Base-by-base conservation (phyloP, 2,329 filamentous ascomycete species). In the Teratosphaeria zuluensis region DNA sequence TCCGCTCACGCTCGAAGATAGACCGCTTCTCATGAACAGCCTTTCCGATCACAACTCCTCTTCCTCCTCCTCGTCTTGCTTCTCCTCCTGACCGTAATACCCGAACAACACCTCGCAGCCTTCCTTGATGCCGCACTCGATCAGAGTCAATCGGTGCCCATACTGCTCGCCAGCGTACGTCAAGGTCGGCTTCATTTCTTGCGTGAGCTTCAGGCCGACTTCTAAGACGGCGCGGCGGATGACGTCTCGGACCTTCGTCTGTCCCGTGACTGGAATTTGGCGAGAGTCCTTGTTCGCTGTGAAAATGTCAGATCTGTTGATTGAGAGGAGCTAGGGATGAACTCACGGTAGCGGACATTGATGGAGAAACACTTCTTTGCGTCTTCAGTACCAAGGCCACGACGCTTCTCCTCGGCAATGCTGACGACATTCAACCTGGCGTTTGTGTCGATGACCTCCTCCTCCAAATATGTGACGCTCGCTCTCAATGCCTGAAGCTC, bases 261-360 rank as follows among this genome's bases (percentile, higher is more conserved):
- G 53, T 4, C n/a, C 21, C 24, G 24, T 35, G 46, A 54, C 58
- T 33, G 60, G 53, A n/a, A 62, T 32, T 14, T 24, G 32, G 30
- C 14, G 32, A 33, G 48, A 32, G 3, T 19, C 24, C 24, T 53
- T 51, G 32, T 56, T 33, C 8, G 57, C 56, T 58, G 38, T 48
- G 57, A 21, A 54, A 33, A 4, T 19, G 33, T 60, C 53, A 54
- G 52, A 21, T 24, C 52, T 11, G n/a, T 24, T 21, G 14, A 19
- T 14, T 16, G 24, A 24, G 12, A 56, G 51, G 31, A 21, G 30
- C 38, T 35, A 33, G 11, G 28, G 21, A 52, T 53, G 14, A n/a
- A 59, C 53, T 57, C 48, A 58, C 59, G 54, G n/a, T 55, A 52
- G n/a, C 14, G 46, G 11, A 55, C 51, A 7, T 59, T 19, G 53